phyloP scores from a whole-genome alignment of 768 basidiomycete genomes.

The Amanita thiersii region DNA sequence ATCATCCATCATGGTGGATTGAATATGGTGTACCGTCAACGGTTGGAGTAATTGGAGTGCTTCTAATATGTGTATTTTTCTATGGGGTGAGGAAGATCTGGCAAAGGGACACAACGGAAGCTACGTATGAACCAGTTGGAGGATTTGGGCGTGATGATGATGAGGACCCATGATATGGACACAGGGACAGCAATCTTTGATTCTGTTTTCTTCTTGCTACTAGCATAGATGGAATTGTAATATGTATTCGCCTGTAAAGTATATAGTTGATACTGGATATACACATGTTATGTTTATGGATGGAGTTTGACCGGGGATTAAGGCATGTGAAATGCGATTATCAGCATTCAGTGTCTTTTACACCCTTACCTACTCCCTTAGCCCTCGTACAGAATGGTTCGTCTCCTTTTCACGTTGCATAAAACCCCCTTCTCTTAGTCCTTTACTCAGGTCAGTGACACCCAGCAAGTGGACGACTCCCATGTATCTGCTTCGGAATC shows the following conservation, averaged over 20 bases:
- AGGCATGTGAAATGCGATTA: not conserved
- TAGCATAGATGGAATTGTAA: too few species aligned
- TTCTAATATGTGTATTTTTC: slow-evolving; percentile 62
- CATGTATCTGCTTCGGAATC: slow-evolving; percentile 36
- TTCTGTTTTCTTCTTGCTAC: too few species aligned
- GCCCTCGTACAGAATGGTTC: slow-evolving; percentile 16
- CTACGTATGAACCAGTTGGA: slow-evolving; percentile 86
- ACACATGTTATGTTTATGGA: too few species aligned
- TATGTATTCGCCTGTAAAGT: too few species aligned
- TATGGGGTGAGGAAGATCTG: slow-evolving; percentile 65
- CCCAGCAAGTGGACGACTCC: slow-evolving; percentile 25
- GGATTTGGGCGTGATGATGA: slow-evolving; percentile 63
- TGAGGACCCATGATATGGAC: slow-evolving; percentile 16
- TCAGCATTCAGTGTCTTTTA: too few species aligned
- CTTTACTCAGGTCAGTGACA: slow-evolving; percentile 27
- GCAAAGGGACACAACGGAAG: slow-evolving; percentile 69
- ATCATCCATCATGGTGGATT: slow-evolving; percentile 80
- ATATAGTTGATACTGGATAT: too few species aligned
- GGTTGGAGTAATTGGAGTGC: slow-evolving; percentile 50
- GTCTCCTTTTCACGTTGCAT: not conserved
- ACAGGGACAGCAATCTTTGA: slow-evolving; percentile 1
- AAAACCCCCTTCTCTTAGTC: too few species aligned
- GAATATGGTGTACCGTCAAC: slow-evolving; percentile 64
- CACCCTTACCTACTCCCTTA: too few species aligned
- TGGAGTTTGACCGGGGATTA: not conserved